A percentile compares a stretch with the other conserved stretches of the same genome.
Evolutionary conservation across 768 basidiomycete genomes (phyloP).

Genomic region (Lactifluus rugatus): DNA sequence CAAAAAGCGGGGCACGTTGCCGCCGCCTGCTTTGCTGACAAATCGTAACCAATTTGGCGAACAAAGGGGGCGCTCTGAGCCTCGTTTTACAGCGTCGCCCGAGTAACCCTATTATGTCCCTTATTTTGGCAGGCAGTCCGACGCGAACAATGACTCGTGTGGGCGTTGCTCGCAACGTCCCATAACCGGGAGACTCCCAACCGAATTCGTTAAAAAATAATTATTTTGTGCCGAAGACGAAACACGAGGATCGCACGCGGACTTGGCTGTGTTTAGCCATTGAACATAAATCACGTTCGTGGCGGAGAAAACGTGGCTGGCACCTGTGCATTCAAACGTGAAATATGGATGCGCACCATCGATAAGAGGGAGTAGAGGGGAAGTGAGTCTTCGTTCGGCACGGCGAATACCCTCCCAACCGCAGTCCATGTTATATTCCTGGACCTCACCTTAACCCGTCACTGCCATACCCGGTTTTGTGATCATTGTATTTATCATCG

Average conservation of each 20-base stretch:
- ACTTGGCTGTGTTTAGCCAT: not conserved
- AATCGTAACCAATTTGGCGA: constrained; percentile 15
- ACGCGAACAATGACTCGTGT: constrained; percentile 10
- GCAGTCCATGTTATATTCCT: not conserved
- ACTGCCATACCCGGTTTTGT: not conserved
- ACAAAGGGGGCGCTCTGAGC: constrained; percentile 15
- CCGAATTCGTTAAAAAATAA: not conserved
- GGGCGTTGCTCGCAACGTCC: not conserved
- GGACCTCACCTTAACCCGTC: not conserved
- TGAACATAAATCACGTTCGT: not conserved
- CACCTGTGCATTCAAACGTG: not conserved
- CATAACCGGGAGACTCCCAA: not conserved
- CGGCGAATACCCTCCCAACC: not conserved
- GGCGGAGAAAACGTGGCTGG: not conserved
- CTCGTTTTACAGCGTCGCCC: constrained; percentile 20
- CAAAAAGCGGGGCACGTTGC: constrained; percentile 17
- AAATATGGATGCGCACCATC: not conserved
- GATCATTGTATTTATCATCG: not conserved
- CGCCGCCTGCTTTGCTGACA: constrained; percentile 17
- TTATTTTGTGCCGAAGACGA: not conserved
- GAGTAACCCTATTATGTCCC: constrained; percentile 10
- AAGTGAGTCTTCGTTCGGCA: not conserved
- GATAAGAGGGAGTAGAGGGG: constrained; percentile 12
- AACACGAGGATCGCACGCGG: constrained; percentile 12
- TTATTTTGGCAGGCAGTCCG: not conserved